Percentiles rank a stretch among this genome's conserved stretches.
Conservation (phyloP, 2,329 filamentous ascomycete genomes). For the Phialemonium atrogriseum region DNA sequence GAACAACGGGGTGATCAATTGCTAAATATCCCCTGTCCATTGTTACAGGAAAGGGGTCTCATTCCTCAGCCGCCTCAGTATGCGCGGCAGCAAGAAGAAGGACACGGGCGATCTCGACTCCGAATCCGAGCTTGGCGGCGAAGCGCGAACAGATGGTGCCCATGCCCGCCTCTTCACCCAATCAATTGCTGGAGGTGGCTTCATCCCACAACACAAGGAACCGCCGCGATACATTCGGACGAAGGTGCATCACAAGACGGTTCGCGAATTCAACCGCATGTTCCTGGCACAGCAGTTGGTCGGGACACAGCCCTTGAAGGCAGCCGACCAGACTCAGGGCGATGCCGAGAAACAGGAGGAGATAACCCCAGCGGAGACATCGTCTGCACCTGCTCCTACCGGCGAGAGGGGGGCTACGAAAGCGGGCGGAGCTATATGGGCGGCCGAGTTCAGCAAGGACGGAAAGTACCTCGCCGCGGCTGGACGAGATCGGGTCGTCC, state of each 20-base stretch:
- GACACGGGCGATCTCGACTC: slow-evolving; percentile 49
- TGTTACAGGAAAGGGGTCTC: slow-evolving; percentile 80
- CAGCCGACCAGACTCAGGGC: slow-evolving; percentile 7
- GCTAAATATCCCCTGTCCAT: no score
- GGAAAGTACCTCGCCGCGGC: slow-evolving; percentile 87
- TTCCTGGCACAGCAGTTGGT: slow-evolving; percentile 90
- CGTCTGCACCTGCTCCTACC: slow-evolving; percentile 20
- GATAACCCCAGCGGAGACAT: slow-evolving; percentile 2
- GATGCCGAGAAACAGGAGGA: slow-evolving; percentile 10
- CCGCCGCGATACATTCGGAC: slow-evolving; percentile 89
- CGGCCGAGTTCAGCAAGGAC: slow-evolving; percentile 86
- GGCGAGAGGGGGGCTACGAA: slow-evolving; percentile 32
- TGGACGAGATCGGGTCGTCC: slow-evolving; percentile 76
- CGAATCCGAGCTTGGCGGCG: slow-evolving; percentile 62
- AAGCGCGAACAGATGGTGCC: slow-evolving; percentile 65
- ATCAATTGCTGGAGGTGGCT: slow-evolving; percentile 62
- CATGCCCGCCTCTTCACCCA: slow-evolving; percentile 71
- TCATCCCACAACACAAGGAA: slow-evolving; percentile 78
- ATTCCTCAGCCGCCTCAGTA: slow-evolving; percentile 73
- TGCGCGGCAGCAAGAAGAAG: slow-evolving; percentile 70
- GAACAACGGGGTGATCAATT: no score
- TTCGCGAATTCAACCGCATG: slow-evolving; percentile 72
- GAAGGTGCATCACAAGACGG: slow-evolving; percentile 70
- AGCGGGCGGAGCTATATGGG: slow-evolving; percentile 71
- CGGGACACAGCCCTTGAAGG: slow-evolving; percentile 37